Evolutionary conservation across 768 basidiomycete species (phyloP).

Genomic region (Tulasnella sp.): DNA sequence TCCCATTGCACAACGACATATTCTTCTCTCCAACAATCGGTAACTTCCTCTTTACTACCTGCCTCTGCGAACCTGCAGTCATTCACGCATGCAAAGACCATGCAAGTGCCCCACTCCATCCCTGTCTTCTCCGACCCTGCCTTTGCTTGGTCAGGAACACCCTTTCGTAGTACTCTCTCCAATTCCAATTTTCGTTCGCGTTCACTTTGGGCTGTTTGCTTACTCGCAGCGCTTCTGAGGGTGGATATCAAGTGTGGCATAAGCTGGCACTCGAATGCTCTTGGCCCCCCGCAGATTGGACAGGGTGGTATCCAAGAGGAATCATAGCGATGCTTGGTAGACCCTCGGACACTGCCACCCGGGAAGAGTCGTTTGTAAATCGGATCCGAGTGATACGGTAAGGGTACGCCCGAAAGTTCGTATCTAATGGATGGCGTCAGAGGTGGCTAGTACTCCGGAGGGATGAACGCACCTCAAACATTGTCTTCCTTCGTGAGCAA

Average conservation of each 20-base stretch:
- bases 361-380: slow-evolving; percentile 69
- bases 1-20: slow-evolving; percentile 67
- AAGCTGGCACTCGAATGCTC: slow-evolving; percentile 86
- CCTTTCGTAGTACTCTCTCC: slow-evolving; percentile 40
- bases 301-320: slow-evolving; percentile 49
- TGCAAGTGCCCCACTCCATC: slow-evolving; percentile 92
- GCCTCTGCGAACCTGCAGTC: slow-evolving; percentile 47
- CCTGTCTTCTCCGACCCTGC: slow-evolving; percentile 36
- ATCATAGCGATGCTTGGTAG: slow-evolving; percentile 40
- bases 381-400: slow-evolving; percentile 73
- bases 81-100: slow-evolving; percentile 75
- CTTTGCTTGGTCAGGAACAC: slow-evolving; percentile 22
- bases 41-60: slow-evolving; percentile 23
- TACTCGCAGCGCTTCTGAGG: slow-evolving; percentile 32
- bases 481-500: slow-evolving; percentile 61
- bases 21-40: slow-evolving; percentile 58
- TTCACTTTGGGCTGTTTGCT: slow-evolving; percentile 34
- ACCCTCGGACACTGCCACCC: neutral
- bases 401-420: slow-evolving; percentile 55
- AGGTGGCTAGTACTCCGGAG: neutral
- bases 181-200: slow-evolving; percentile 57
- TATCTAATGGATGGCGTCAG: neutral
- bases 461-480: slow-evolving; percentile 57
- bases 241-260: slow-evolving; percentile 89
- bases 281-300: slow-evolving; percentile 46